These are phyloP conservation scores for Phlegmacium glaucopus DNA, from an alignment of 768 basidiomycete species.

Conservation along the genomic window DNA sequence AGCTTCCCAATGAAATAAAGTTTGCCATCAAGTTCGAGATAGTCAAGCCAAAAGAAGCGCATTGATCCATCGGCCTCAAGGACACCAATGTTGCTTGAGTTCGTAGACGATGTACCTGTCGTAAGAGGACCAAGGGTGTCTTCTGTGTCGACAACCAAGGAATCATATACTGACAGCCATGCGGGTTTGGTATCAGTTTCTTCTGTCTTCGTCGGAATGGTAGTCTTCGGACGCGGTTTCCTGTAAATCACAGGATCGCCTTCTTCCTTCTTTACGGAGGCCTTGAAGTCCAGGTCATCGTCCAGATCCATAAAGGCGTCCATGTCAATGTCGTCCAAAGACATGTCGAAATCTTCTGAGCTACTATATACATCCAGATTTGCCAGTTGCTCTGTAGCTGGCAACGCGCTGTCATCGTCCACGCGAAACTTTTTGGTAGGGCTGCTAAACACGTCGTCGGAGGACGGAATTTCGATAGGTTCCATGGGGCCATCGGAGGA, in stretches of 20 bases:
- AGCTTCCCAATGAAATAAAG: conserved; percentile 92
- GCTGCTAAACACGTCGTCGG: conserved; percentile 62
- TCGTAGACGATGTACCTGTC: conserved; percentile 30
- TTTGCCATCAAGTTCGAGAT: conserved; percentile 80
- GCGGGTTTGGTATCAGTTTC: conserved; percentile 47
- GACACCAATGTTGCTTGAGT: conserved; percentile 46
- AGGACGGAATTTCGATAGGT: conserved; percentile 35
- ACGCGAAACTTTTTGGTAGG: conserved; percentile 64
- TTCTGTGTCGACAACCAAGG: conserved; percentile 56
- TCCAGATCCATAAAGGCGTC: conserved; percentile 61
- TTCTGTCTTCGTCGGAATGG: conserved; percentile 31
- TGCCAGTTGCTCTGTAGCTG: conserved; percentile 55
- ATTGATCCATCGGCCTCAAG: conserved; percentile 84
- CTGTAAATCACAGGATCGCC: conserved; percentile 22
- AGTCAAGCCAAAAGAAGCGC: conserved; percentile 95
- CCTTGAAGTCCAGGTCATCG: conserved; percentile 39
- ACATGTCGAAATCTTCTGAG: conserved; percentile 42
- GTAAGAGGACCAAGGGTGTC: conserved; percentile 55
- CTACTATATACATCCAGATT: conserved; percentile 56
- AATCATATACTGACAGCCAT: conserved; percentile 77
- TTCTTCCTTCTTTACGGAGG: conserved; percentile 30
- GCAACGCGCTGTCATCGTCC: conserved; percentile 43
- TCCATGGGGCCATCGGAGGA: conserved; percentile 49
- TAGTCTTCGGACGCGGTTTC: conserved; percentile 12
- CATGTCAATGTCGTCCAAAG: conserved; percentile 57